Conservation (phyloP, 2,329 filamentous ascomycete genomes). For the Zasmidium angulare region DNA sequence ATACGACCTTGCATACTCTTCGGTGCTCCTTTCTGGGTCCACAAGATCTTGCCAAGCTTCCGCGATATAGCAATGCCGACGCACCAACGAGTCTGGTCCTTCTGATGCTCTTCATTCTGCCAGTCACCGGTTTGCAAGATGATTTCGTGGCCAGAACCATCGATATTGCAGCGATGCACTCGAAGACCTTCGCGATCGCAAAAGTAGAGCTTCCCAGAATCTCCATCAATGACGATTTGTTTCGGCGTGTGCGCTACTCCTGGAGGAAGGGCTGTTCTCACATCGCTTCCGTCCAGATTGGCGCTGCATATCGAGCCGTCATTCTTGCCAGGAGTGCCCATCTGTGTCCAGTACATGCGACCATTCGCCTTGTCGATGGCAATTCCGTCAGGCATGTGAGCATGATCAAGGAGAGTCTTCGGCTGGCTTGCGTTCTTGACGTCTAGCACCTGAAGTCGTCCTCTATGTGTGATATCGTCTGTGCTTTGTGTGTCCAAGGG, state of each 20-base stretch:
- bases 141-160: slow-evolving; percentile 37
- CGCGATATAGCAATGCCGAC: slow-evolving; percentile 55
- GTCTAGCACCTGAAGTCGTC: slow-evolving; percentile 5
- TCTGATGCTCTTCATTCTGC: slow-evolving; percentile 26
- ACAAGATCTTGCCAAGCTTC: slow-evolving; percentile 52
- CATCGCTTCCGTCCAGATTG: slow-evolving; percentile 51
- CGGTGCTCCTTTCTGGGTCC: slow-evolving; percentile 59
- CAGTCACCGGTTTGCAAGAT: slow-evolving; percentile 43
- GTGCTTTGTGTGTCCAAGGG: slow-evolving; percentile 9
- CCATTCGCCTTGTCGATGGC: slow-evolving; percentile 21
- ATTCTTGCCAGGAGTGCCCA: slow-evolving; percentile 24
- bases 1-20: slow-evolving; percentile 56
- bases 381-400: slow-evolving; percentile 35
- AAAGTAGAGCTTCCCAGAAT: slow-evolving; percentile 40
- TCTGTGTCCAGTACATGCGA: slow-evolving; percentile 36
- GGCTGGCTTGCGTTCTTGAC: slow-evolving; percentile 4
- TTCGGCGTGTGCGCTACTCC: slow-evolving; percentile 54
- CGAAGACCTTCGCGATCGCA: slow-evolving; percentile 47
- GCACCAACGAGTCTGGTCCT: slow-evolving; percentile 23
- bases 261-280: slow-evolving; percentile 43
- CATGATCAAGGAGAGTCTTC: slow-evolving; percentile 3
- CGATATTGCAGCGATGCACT: slow-evolving; percentile 38
- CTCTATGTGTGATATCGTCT: slow-evolving; percentile 14
- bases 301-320: slow-evolving; percentile 24
- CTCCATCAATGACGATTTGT: slow-evolving; percentile 38